Evolutionary conservation across 2,329 filamentous ascomycete species (phyloP).

Genomic region (Botrytis porri): DNA sequence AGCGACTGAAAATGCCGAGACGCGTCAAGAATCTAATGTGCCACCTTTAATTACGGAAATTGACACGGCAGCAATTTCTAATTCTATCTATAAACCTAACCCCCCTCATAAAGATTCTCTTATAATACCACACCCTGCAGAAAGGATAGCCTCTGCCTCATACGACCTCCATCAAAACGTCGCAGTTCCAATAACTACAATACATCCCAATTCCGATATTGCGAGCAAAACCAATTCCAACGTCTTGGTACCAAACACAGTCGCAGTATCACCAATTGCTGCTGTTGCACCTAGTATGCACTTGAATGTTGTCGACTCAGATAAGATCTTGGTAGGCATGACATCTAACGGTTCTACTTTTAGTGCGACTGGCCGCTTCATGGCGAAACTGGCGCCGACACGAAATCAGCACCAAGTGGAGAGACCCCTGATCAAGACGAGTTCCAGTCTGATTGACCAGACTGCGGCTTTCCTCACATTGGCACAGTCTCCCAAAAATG

Average conservation of each 20-base stretch:
- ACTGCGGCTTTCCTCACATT: conserved; percentile 3
- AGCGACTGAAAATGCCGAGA: background rate
- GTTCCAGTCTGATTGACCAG: background rate
- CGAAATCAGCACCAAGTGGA: background rate
- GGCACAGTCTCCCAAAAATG: conserved; percentile 5
- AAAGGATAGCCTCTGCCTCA: background rate
- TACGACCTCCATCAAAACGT: background rate
- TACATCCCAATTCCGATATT: background rate
- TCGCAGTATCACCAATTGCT: background rate
- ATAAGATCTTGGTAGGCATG: background rate
- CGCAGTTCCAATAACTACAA: background rate
- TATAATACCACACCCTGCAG: background rate
- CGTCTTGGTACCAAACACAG: background rate
- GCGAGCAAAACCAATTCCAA: background rate
- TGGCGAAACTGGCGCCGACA: conserved; percentile 2
- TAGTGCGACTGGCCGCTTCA: conserved; percentile 1
- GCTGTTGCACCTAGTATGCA: background rate
- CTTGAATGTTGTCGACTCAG: background rate
- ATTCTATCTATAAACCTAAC: background rate
- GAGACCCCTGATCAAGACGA: background rate
- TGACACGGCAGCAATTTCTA: background rate
- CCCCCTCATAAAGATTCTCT: background rate
- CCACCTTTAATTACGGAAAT: background rate
- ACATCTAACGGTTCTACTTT: conserved; percentile 4
- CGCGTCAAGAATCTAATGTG: background rate